These are phyloP conservation scores for Trichosporon coremiiforme DNA, from an alignment of 1,284 basidiomycete species.

Conservation along the genomic window DNA sequence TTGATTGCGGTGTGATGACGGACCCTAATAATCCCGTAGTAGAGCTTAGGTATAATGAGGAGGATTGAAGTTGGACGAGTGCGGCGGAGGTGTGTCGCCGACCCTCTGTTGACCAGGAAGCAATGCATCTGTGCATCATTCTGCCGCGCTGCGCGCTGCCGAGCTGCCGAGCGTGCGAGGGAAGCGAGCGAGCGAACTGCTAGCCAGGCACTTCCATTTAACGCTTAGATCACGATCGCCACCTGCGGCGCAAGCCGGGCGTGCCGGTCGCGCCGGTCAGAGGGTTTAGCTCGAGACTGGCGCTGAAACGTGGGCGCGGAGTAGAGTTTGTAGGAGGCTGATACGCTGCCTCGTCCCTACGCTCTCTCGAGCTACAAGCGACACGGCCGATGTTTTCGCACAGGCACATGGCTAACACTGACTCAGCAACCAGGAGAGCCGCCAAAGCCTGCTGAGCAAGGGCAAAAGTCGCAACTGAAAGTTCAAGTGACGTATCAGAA, in stretches of 20 bases:
- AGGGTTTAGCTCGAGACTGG: not conserved
- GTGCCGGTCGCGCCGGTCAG: too few species aligned
- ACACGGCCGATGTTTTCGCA: too few species aligned
- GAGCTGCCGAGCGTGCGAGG: not conserved
- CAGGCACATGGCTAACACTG: too few species aligned
- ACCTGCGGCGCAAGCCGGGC: too few species aligned
- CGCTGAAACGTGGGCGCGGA: too few species aligned
- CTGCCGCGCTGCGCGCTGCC: too few species aligned
- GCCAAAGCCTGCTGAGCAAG: too few species aligned
- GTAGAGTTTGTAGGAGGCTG: not conserved
- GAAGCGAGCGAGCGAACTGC: not conserved
- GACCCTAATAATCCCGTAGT: slow-evolving; percentile 7
- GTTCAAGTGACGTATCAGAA: not conserved
- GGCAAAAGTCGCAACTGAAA: too few species aligned
- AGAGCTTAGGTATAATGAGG: not conserved
- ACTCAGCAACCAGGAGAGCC: too few species aligned
- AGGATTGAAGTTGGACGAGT: not conserved
- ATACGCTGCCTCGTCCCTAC: not conserved
- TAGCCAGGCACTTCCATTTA: not conserved
- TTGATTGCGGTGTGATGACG: not conserved
- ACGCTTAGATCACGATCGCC: not conserved
- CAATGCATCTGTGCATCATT: not conserved
- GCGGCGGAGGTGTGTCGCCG: too few species aligned
- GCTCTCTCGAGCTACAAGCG: too few species aligned
- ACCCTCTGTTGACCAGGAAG: not conserved